Conservation (phyloP, 768 basidiomycete genomes). For the Rhodocollybia butyracea region DNA sequence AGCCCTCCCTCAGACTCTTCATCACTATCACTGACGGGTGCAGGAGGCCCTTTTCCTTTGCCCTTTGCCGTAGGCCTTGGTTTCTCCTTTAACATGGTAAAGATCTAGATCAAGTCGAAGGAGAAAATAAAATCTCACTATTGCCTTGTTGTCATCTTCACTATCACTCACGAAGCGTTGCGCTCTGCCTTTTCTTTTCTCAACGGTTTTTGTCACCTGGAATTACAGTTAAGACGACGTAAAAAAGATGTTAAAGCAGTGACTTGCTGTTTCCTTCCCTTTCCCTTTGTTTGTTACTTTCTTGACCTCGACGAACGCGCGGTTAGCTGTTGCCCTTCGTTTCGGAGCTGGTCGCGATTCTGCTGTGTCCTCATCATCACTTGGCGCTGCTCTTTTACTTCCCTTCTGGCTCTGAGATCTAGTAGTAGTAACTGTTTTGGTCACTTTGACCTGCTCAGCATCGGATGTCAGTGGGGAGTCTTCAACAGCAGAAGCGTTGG, state of each 20-base stretch:
- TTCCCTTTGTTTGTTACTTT: constrained; percentile 30
- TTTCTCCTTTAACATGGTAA: background rate
- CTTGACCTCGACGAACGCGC: constrained; percentile 16
- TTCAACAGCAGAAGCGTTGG: constrained; percentile 12
- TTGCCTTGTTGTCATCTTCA: too few species aligned
- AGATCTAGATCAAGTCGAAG: background rate
- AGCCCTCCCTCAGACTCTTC: constrained; percentile 32
- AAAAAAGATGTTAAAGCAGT: too few species aligned
- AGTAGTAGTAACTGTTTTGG: constrained; percentile 9
- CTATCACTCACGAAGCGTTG: too few species aligned
- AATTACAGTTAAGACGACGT: too few species aligned
- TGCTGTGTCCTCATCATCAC: constrained; percentile 2
- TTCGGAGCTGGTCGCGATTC: constrained; percentile 7
- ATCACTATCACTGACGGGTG: constrained; percentile 27
- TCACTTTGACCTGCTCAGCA: constrained; percentile 12
- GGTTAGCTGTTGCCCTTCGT: constrained; percentile 8
- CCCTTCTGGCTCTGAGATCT: constrained; percentile 9
- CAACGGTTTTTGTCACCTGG: too few species aligned
- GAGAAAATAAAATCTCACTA: background rate
- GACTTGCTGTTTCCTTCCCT: too few species aligned
- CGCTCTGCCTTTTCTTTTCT: constrained; percentile 26
- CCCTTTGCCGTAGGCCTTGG: constrained; percentile 21
- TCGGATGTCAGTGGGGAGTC: constrained; percentile 16
- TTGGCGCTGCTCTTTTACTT: background rate
- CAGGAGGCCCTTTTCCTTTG: constrained; percentile 15